Conservation (phyloP, 305 asterid species). For the Lippia alba region DNA sequence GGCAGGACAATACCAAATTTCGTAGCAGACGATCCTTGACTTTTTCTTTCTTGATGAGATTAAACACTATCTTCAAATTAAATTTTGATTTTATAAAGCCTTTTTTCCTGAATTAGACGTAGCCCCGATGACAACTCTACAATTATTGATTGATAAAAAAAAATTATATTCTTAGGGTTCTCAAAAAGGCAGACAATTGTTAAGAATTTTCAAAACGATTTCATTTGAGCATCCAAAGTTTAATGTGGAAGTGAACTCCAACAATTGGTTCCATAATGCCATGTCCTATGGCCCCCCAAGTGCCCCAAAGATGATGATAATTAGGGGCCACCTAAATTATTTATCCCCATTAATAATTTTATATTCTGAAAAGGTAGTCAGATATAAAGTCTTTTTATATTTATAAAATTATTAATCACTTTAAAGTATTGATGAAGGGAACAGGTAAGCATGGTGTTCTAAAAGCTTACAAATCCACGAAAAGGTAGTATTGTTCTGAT, state of each 20-base stretch:
- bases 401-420: neutral
- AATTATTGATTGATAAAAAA: too few relatives aligned
- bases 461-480: slow-evolving; percentile 40
- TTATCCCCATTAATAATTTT: neutral
- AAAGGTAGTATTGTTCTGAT: slow-evolving; percentile 32
- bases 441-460: slow-evolving; percentile 39
- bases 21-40: too few relatives aligned
- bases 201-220: neutral
- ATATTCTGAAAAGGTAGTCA: slow-evolving; percentile 9
- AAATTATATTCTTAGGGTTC: neutral
- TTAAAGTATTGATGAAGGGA: slow-evolving; percentile 13
- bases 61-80: too few relatives aligned
- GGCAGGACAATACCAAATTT: too few relatives aligned
- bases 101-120: too few relatives aligned
- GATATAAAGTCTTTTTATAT: slow-evolving; percentile 16
- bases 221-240: slow-evolving; percentile 11
- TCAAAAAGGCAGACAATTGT: neutral
- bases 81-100: too few relatives aligned
- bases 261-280: neutral
- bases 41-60: too few relatives aligned
- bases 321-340: slow-evolving; percentile 5
- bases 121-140: too few relatives aligned
- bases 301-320: neutral
- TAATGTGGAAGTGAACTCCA: neutral
- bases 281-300: neutral